Evolutionary conservation across 164 flowering plant genomes (phyloP).

Genomic region (Berberis thunbergii): DNA sequence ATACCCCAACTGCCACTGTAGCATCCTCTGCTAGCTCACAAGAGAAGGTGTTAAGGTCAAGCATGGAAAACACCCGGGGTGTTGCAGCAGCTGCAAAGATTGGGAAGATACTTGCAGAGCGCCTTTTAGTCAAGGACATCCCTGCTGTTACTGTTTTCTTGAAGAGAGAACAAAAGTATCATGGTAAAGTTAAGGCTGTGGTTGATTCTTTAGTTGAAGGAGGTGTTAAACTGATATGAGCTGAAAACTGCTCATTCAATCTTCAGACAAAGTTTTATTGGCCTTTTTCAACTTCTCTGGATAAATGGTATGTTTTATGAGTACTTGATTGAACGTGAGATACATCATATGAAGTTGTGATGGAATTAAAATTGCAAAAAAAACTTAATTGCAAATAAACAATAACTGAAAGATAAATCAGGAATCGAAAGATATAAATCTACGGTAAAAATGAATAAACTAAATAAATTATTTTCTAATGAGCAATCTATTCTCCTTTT

Average conservation of each 20-base stretch:
- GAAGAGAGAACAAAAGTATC: constrained; percentile 69
- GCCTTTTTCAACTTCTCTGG: no score
- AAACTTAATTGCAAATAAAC: no score
- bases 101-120: constrained; percentile 69
- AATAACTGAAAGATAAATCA: no score
- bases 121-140: constrained; percentile 48
- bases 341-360: no score
- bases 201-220: constrained; percentile 59
- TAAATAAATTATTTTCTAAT: no score
- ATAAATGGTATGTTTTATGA: no score
- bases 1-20: constrained; percentile 72
- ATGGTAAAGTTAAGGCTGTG: constrained; percentile 81
- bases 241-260: not conserved
- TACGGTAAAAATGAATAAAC: no score
- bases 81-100: constrained; percentile 78
- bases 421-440: no score
- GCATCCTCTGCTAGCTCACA: constrained; percentile 79
- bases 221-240: constrained; percentile 54
- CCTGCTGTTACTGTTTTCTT: constrained; percentile 61
- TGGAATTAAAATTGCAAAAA: no score
- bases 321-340: no score
- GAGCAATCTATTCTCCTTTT: no score
- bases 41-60: constrained; percentile 50
- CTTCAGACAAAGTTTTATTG: no score
- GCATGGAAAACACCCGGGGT: constrained; percentile 54